A percentile compares a stretch with the other conserved stretches of the same genome.
These are phyloP conservation scores for Metschnikowia corniflorae DNA, from an alignment of 805 yeast species.

Conservation along the genomic window DNA sequence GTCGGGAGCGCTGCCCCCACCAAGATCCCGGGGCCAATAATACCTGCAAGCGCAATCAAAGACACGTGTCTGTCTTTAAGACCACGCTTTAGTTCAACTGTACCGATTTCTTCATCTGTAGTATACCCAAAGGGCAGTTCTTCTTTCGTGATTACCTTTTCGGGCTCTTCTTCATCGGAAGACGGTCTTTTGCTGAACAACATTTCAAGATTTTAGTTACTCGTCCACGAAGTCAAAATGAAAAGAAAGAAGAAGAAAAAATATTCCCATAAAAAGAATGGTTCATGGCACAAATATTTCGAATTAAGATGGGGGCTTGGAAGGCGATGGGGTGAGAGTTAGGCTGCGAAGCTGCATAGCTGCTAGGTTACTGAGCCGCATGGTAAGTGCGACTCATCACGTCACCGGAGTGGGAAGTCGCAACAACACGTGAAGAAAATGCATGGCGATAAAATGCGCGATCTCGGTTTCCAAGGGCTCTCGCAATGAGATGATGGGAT, in stretches of 20 bases:
- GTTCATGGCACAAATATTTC: too few relatives aligned
- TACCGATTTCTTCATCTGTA: constrained; percentile 10
- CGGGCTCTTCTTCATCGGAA: background rate
- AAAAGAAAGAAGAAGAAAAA: too few relatives aligned
- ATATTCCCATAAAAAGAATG: too few relatives aligned
- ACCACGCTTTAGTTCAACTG: constrained; percentile 38
- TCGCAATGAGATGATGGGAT: too few relatives aligned
- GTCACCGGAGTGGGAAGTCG: constrained; percentile 3
- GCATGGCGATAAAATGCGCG: too few relatives aligned
- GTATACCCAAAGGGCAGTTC: constrained; percentile 6
- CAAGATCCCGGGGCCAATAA: constrained; percentile 58
- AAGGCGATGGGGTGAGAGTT: too few relatives aligned
- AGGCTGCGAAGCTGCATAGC: constrained; percentile 1
- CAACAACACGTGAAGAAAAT: constrained; percentile 11
- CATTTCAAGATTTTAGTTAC: too few relatives aligned
- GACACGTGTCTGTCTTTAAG: constrained; percentile 50
- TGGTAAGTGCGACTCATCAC: constrained; percentile 6
- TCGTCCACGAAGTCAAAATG: too few relatives aligned
- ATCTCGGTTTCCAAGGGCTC: too few relatives aligned
- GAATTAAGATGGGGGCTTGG: too few relatives aligned
- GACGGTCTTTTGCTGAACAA: constrained; percentile 2
- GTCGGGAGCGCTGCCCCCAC: constrained; percentile 54
- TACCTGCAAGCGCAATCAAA: constrained; percentile 52
- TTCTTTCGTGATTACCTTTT: constrained; percentile 6
- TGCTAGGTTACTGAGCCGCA: too few relatives aligned